Percentiles rank a stretch among this genome's conserved stretches.
Conservation (phyloP, 192 early-diverging fungal species). For the Phycomyces blakesleeanus region DNA sequence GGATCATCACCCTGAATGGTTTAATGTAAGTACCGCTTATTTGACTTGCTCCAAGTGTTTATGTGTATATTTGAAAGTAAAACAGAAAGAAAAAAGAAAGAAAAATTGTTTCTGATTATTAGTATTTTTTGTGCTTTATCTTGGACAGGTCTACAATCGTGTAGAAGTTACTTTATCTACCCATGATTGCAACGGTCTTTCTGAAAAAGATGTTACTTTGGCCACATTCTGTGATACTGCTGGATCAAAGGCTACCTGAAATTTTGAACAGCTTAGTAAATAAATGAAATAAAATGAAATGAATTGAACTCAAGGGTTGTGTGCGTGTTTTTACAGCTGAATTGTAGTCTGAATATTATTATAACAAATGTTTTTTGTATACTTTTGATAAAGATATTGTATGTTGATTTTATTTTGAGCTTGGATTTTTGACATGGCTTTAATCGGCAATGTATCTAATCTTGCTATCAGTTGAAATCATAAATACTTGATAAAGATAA, state of each 20-base stretch:
- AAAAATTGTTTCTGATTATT: background rate
- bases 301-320: no score
- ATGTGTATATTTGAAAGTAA: no score
- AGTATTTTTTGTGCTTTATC: background rate
- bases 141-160: slow-evolving; percentile 82
- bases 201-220: slow-evolving; percentile 69
- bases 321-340: no score
- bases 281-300: no score
- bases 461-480: no score
- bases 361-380: no score
- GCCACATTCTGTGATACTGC: slow-evolving; percentile 65
- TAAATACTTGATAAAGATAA: no score
- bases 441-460: background rate
- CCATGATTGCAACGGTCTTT: slow-evolving; percentile 85
- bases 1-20: slow-evolving; percentile 97
- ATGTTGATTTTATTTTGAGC: no score
- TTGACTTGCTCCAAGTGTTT: no score
- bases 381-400: slow-evolving; percentile 10
- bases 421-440: background rate
- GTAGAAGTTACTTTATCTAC: slow-evolving; percentile 89
- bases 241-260: background rate
- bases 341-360: no score
- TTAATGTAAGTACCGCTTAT: slow-evolving; percentile 58
- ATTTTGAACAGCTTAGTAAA: no score
- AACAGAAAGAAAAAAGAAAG: no score